phyloP scores from a whole-genome alignment of 2,329 filamentous ascomycete species.

The Exserohilum rostratum region DNA sequence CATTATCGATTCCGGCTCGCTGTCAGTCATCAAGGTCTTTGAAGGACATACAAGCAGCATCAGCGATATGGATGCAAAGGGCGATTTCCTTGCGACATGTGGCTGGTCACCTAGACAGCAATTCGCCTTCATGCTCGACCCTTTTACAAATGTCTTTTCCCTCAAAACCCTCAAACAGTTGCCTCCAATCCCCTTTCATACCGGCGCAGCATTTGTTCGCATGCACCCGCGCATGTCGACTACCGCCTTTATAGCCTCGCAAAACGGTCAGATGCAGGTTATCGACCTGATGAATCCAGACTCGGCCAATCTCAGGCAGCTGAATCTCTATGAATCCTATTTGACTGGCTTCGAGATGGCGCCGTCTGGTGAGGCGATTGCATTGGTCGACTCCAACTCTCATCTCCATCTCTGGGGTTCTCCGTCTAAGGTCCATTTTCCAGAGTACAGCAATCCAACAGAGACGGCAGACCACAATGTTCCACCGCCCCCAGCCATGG shows the following conservation, averaged over 20 bases:
- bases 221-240: slow-evolving; percentile 97
- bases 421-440: slow-evolving; percentile 82
- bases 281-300: slow-evolving; percentile 95
- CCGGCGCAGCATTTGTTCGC: slow-evolving; percentile 89
- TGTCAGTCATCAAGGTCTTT: slow-evolving; percentile 83
- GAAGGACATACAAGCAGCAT: slow-evolving; percentile 87
- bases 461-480: slow-evolving; percentile 73
- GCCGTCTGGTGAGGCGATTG: slow-evolving; percentile 84
- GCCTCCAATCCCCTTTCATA: slow-evolving; percentile 88
- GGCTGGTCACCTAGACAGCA: slow-evolving; percentile 86
- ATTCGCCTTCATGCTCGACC: slow-evolving; percentile 82
- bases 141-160: slow-evolving; percentile 94
- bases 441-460: slow-evolving; percentile 75
- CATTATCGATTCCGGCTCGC: slow-evolving; percentile 79
- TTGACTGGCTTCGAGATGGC: slow-evolving; percentile 85
- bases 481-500: slow-evolving; percentile 64
- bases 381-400: slow-evolving; percentile 78
- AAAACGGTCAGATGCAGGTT: slow-evolving; percentile 91
- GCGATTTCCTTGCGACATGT: slow-evolving; percentile 94
- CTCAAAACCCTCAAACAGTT: slow-evolving; percentile 87
- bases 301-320: slow-evolving; percentile 82
- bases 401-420: slow-evolving; percentile 88
- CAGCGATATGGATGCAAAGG: slow-evolving; percentile 96
- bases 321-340: slow-evolving; percentile 73
- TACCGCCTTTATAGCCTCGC: slow-evolving; percentile 90